Conservation (phyloP, 345 rosid species). For the Camelina hispida region DNA sequence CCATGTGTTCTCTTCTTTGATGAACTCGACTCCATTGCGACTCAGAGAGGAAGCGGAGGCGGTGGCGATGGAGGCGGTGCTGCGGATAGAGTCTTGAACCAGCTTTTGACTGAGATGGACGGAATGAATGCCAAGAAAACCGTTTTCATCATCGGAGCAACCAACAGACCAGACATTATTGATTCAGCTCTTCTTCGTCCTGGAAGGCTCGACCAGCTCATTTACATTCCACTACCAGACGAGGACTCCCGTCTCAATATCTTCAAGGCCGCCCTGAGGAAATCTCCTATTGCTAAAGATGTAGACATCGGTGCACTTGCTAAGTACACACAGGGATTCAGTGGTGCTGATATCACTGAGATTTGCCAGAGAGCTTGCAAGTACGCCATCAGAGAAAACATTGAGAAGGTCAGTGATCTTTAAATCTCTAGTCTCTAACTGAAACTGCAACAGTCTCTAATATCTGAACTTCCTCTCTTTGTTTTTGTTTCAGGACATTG, state of each 20-base stretch:
- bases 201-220: constrained; percentile 97
- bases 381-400: constrained; percentile 95
- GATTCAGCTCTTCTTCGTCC: constrained; percentile 98
- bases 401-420: constrained; percentile 64
- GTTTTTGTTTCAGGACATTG: constrained; percentile 72
- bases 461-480: background rate
- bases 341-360: constrained; percentile 98
- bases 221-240: constrained; percentile 95
- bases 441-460: background rate
- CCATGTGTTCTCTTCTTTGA: constrained; percentile 97
- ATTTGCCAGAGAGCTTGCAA: constrained; percentile 96
- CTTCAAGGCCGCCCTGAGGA: constrained; percentile 87
- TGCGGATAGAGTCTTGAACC: constrained; percentile 96
- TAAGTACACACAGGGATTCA: constrained; percentile 94
- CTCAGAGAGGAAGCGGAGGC: constrained; percentile 94
- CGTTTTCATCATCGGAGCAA: constrained; percentile 94
- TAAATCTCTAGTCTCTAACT: background rate
- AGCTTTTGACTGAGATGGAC: constrained; percentile 97
- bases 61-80: constrained; percentile 93
- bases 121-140: constrained; percentile 99
- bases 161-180: constrained; percentile 94
- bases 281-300: constrained; percentile 90
- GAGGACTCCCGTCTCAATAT: constrained; percentile 91
- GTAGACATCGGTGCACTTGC: constrained; percentile 91
- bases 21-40: constrained; percentile 98